Base-by-base conservation (phyloP, 2,329 filamentous ascomycete genomes). In the Macrophomina phaseolina region DNA sequence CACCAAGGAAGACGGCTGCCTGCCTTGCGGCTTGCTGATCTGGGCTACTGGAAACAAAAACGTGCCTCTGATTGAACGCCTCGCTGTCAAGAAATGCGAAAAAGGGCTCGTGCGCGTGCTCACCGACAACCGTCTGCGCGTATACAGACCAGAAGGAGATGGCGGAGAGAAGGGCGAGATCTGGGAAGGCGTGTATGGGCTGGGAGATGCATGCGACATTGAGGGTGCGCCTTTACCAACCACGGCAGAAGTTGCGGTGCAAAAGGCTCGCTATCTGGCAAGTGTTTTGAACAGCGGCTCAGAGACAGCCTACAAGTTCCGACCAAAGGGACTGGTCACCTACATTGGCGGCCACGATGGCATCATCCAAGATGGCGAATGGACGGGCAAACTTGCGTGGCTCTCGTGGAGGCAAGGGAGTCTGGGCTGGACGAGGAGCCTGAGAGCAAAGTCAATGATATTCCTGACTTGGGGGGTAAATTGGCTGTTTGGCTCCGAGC, bases 301-400 rank as follows among this genome's bases (percentile, higher is more conserved):
- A 45, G 91, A 90, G 71, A 77, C 75, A 14, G 71, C 74, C 4
- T 82, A 81, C 68, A 71, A 75, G 64, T 82, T 81, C 67, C 71
- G 78, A 63, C 75, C 80, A 51, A 78, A 75, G 55, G 73, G 75
- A 0, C 70, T 78, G 14, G 69, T 82, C 45, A 77, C 79, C 1
- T 83, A 82, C 67, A 72, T 82, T 30, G 81, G 81, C 2, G 69
- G 73, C n/a, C 74, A 75, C 14, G 81, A 82, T 67, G 81, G 81
- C 0, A 75, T 83, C 48, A 76, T 81, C 5, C 77, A 73, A 2
- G 80, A 80, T 3, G 72, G 74, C 5, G 74, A 79, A 18, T 82
- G 78, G 78, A 82, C 79, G 7, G 81, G 80, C 0, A 68, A 74
- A 8, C 71, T 72, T 28, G 81, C 81, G 3, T 83, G 81, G 81